Base-by-base conservation (phyloP, 805 yeast species). In the Candida gorgasii region DNA sequence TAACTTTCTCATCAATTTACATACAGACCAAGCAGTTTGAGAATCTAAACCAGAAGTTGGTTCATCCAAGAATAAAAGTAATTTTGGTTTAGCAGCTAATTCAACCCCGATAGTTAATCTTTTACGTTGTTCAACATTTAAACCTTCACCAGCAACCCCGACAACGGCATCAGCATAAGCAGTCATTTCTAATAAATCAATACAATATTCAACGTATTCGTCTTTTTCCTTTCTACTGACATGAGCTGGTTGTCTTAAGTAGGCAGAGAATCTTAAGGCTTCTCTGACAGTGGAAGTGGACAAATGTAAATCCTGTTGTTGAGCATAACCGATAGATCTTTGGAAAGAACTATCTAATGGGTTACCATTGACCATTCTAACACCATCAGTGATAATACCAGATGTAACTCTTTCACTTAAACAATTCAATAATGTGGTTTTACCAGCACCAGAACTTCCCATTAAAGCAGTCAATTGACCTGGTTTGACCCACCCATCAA, bases 361-460 rank as follows among this genome's bases (percentile, higher is more conserved):
- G 39, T 72, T 72, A 42, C 89, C 89, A 58, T 86, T 84, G 18
- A 85, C 90, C 59, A 82, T 54, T 51, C 70, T 53, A 30, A 45
- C 75, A 53, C 82, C 85, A 54, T 89, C 89, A 28, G 88, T 76
- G 31, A 85, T 77, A 13, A 79, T 80, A 63, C 92, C 93, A 59
- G 77, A 69, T 32, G 81, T 76, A 42, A 83, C 77, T 61, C 92
- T 76, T 55, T 82, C 86, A 16, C 89, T 82, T 46, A 86, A 72
- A 51, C 83, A 82, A 61, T 85, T 84, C 53, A 86, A 70, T 44
- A 85, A 67, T 2, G 92, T 86, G 18, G 93, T 85, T 57, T 85
- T 85, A 68, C 93, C 93, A 35, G 93, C 93, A 67, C 93, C 93
- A 24, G 92, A 85, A 40, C 84, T 86, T 55, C 93, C 93, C 90